Percentiles rank a stretch among this genome's conserved stretches.
phyloP scores from a whole-genome alignment of 441 rosid species.

The Syzygium malaccense region DNA sequence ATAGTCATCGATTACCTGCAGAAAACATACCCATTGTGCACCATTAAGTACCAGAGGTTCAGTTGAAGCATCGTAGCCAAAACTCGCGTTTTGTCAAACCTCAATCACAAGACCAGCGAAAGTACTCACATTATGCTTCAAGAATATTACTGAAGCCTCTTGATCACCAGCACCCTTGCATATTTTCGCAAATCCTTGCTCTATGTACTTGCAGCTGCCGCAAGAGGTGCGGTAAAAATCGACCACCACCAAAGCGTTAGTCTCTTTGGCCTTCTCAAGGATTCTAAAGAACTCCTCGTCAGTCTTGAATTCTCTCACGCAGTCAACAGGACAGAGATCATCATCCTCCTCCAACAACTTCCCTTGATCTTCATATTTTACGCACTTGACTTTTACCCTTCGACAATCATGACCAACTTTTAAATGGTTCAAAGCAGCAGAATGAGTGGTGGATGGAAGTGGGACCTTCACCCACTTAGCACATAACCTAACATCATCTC shows the following conservation, averaged over 20 bases:
- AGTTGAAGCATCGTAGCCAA: background rate
- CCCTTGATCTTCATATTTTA: conserved; percentile 32
- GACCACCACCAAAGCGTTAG: conserved; percentile 65
- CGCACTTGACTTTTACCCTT: conserved; percentile 19
- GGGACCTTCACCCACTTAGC: conserved; percentile 16
- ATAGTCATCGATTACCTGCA: conserved; percentile 90
- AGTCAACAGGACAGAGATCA: conserved; percentile 83
- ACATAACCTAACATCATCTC: conserved; percentile 13
- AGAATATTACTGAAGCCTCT: conserved; percentile 71
- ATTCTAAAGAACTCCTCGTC: conserved; percentile 57
- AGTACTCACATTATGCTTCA: conserved; percentile 83
- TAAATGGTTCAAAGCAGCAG: conserved; percentile 8
- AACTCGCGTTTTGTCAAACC: background rate
- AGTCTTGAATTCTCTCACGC: conserved; percentile 81
- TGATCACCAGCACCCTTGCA: conserved; percentile 76
- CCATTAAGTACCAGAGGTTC: background rate
- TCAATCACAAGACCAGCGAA: background rate
- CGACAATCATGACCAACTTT: conserved; percentile 1
- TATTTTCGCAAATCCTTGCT: conserved; percentile 81
- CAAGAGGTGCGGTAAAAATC: conserved; percentile 84
- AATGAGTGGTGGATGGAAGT: conserved; percentile 2
- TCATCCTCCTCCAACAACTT: conserved; percentile 51
- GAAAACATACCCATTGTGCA: background rate
- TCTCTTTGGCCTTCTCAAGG: conserved; percentile 61
- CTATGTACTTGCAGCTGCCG: conserved; percentile 92